A percentile compares a stretch with the other conserved stretches of the same genome.
These are phyloP conservation scores for Vishniacozyma victoriae DNA, from an alignment of 768 basidiomycete species.

Conservation along the genomic window DNA sequence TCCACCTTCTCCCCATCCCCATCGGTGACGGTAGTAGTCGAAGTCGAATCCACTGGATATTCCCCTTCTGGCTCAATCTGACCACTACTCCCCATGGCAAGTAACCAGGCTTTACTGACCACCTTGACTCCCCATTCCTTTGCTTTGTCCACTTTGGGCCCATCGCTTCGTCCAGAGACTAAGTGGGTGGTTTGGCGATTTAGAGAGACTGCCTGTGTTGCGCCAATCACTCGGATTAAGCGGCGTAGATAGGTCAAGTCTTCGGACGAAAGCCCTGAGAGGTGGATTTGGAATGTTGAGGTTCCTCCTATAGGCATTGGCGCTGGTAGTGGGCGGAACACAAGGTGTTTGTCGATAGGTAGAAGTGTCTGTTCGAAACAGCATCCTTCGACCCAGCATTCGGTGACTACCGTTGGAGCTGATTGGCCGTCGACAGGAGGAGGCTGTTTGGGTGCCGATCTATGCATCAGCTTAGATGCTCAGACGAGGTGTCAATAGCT, in stretches of 20 bases:
- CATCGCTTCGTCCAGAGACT: conserved; percentile 64
- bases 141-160: conserved; percentile 74
- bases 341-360: conserved; percentile 60
- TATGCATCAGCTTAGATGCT: background rate
- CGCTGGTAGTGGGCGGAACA: conserved; percentile 63
- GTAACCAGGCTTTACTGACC: conserved; percentile 67
- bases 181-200: conserved; percentile 65
- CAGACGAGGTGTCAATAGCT: conserved; percentile 3
- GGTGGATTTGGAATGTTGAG: conserved; percentile 51
- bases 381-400: conserved; percentile 89
- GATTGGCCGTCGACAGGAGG: background rate
- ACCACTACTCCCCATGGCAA: conserved; percentile 56
- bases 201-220: conserved; percentile 40
- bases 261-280: conserved; percentile 67
- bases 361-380: conserved; percentile 70
- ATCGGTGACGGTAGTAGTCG: too few relatives aligned
- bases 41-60: conserved; percentile 2
- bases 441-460: background rate
- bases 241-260: conserved; percentile 63
- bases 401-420: conserved; percentile 56
- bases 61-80: conserved; percentile 14
- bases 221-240: conserved; percentile 64
- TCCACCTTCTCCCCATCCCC: too few relatives aligned
- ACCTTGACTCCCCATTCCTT: conserved; percentile 70
- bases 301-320: conserved; percentile 59